Evolutionary conservation across 106 monocot genomes (phyloP).

Genomic region (Dioscorea zingiberensis): DNA sequence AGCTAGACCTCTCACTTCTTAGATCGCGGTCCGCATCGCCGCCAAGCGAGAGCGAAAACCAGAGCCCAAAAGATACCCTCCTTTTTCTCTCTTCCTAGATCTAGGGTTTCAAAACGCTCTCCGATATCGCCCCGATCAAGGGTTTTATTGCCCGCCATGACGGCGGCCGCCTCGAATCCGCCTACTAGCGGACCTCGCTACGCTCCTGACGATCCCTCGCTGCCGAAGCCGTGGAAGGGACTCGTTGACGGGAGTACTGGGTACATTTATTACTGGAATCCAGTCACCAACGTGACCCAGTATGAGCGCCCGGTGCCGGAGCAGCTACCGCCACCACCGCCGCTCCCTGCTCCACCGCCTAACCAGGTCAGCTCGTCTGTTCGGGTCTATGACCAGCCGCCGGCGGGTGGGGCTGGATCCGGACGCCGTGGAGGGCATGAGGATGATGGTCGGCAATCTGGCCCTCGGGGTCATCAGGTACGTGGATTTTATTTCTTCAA

Average conservation of each 20-base stretch:
- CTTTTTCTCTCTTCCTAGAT: too few relatives aligned
- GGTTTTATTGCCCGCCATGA: background rate
- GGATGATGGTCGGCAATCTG: background rate
- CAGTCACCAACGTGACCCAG: conserved; percentile 43
- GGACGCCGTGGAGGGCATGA: background rate
- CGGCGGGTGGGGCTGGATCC: background rate
- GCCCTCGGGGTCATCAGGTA: background rate
- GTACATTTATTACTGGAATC: conserved; percentile 56
- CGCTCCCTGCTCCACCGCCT: background rate
- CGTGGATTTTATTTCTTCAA: background rate
- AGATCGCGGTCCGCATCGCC: too few relatives aligned
- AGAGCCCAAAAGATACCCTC: too few relatives aligned
- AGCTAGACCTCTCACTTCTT: too few relatives aligned
- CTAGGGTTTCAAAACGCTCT: too few relatives aligned
- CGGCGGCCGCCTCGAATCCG: background rate
- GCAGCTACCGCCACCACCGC: background rate
- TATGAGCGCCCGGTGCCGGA: conserved; percentile 33
- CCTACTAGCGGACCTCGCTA: conserved; percentile 21
- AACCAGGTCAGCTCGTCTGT: background rate
- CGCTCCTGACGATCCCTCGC: conserved; percentile 40
- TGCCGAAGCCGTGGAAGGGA: conserved; percentile 50
- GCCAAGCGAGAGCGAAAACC: too few relatives aligned
- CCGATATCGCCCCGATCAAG: too few relatives aligned
- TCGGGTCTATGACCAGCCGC: background rate
- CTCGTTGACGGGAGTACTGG: conserved; percentile 45